Evolutionary conservation across 2,329 filamentous ascomycete genomes (phyloP), one percentile per base, ranked within the genome.

Genomic region (Aspergillus alliaceus): DNA sequence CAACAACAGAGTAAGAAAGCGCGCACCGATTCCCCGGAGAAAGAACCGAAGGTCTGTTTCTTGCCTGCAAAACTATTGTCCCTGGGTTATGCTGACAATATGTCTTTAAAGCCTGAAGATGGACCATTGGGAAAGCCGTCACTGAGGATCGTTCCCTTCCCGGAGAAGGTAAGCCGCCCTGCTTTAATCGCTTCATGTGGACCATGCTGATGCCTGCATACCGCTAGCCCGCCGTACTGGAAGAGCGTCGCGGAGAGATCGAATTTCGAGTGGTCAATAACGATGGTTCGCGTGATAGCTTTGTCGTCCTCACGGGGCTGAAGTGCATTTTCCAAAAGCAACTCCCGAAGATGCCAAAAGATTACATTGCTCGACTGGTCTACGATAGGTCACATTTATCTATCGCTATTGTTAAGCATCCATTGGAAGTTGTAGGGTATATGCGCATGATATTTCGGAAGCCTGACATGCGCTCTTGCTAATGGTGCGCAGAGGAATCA

Each of bases 261-360:
- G 92, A 98, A 74, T 98, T 98, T 74, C 88, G 93, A 48, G 95
- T 98, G 6, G 95, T 99, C 68, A 98, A 98, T 81, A 99, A 99
- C 71, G 95, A 99, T 71, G 90, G 90, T 67, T 83, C 87, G 35
- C 85, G 89, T 63, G 91, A 96, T 69, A 96, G 90, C 70, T 87
- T 93, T 64, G 96, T 98, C 70, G 96, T 99, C 66, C 82, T 99
- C 58, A 97, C 93, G 0, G 95, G 95, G 14, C 81, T 99, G 54
- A 99, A 98, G 73, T 96, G 93, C 71, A 96, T 99, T 63, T 98
- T 99, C 69, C 95, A 99, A 73, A 98, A 98, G 68, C 95, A 99
- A 72, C 82, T 99, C 6, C 95, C 95, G 0, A 98, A 98, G 76
- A 99, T 99, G 95, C 95, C 95, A 14, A 97, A 98, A 75, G 95